Conservation (phyloP, 1,284 basidiomycete genomes). For the Austroboletus niveus region DNA sequence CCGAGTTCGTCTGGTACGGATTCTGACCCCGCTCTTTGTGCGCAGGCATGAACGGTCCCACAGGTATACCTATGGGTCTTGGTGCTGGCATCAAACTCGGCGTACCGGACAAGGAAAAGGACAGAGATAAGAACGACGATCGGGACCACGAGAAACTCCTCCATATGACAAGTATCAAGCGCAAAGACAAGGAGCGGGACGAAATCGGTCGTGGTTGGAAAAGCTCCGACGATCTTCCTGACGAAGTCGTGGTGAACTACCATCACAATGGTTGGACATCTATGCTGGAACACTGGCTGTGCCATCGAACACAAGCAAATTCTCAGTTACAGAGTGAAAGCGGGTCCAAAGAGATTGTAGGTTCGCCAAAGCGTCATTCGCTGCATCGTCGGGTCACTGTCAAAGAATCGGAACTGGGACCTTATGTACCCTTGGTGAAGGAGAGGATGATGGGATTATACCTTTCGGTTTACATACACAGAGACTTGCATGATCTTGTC, state of each 20-base stretch:
- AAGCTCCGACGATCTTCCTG: conserved; percentile 34
- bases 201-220: conserved; percentile 33
- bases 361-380: conserved; percentile 27
- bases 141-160: conserved; percentile 35
- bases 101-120: conserved; percentile 48
- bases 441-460: conserved; percentile 90
- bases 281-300: conserved; percentile 71
- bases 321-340: conserved; percentile 16
- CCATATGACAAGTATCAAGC: conserved; percentile 27
- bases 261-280: conserved; percentile 63
- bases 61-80: conserved; percentile 72
- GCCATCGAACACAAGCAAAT: conserved; percentile 43
- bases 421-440: conserved; percentile 79
- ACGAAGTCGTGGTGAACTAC: conserved; percentile 34
- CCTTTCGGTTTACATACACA: conserved; percentile 69
- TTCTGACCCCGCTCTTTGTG: neutral
- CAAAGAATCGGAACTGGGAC: conserved; percentile 52
- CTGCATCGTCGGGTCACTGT: conserved; percentile 36
- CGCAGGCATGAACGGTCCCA: conserved; percentile 4
- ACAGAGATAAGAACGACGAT: conserved; percentile 40
- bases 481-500: conserved; percentile 59
- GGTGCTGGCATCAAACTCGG: conserved; percentile 71
- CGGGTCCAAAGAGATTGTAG: conserved; percentile 16
- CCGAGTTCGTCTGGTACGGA: conserved; percentile 62
- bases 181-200: conserved; percentile 39